Evolutionary conservation across 306 rosid species (phyloP), one percentile per base, ranked within the genome.

Genomic region (Pyrus betulifolia): DNA sequence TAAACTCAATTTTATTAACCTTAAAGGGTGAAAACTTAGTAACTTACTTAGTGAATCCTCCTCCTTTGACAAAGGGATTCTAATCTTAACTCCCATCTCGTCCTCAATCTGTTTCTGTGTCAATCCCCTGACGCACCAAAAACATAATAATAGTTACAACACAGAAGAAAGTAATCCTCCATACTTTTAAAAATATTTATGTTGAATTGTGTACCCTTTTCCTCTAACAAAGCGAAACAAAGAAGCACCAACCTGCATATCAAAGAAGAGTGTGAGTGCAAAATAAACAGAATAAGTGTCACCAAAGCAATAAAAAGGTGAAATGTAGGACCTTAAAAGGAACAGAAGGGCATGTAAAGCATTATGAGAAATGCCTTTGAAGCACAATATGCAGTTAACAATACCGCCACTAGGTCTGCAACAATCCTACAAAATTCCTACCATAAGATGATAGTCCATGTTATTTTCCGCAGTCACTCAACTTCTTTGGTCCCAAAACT

Each of bases 231-330:
- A 94, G 46, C 85, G 88, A 82, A 87, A 80, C 77, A 94, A 89
- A 63, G 96, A 86, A 78, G 90, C 86, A 71, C 97, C 97, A 21
- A 90, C 93, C 98, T 94, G 93, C 90, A 80, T 30, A 30, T 30
- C 33, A 83, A 88, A 81, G 63, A 82, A 38, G 28, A 60, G 66
- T 70, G 59, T 52, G 46, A 51, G 10, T 70, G 52, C 79, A 72
- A 70, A 64, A 66, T 21, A 46, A 59, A 44, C 38, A 69, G 45
- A 31, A 64, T 30, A 72, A 68, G 61, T 42, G 17, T 72, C 76
- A 58, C 18, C 76, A 58, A 33, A 38, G 62, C 33, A 57, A 73
- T 57, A 15, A 8, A 17, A 58, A 59, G 23, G 5, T 72, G 69
- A 25, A 25, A 58, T 17, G 55, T 40, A 58, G 19, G 64, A 71